Percentiles rank a stretch among this genome's conserved stretches.
Evolutionary conservation across 805 yeast species (phyloP).

Genomic region (Metschnikowia similis): DNA sequence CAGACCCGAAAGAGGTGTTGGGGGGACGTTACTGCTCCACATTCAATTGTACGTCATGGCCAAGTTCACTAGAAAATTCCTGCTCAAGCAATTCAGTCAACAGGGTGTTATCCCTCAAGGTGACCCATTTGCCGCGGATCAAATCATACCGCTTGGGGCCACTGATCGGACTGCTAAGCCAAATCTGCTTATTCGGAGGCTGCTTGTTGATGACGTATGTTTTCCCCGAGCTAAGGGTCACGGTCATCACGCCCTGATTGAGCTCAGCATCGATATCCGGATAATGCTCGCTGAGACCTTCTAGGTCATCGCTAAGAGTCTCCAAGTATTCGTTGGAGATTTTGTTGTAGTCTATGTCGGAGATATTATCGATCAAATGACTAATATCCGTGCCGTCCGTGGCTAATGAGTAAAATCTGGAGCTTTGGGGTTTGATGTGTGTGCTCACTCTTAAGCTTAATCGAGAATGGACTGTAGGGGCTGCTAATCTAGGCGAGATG

Average conservation of each 20-base stretch:
- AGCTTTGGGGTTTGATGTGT: not conserved
- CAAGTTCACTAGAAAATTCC: slow-evolving; percentile 31
- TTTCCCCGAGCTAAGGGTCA: slow-evolving; percentile 68
- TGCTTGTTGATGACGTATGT: slow-evolving; percentile 92
- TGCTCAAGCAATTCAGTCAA: slow-evolving; percentile 32
- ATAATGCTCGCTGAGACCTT: slow-evolving; percentile 55
- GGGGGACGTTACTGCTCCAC: slow-evolving; percentile 7
- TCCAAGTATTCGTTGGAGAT: slow-evolving; percentile 70
- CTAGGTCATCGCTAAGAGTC: slow-evolving; percentile 59
- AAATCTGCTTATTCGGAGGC: slow-evolving; percentile 95
- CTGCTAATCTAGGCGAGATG: not conserved
- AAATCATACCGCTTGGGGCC: slow-evolving; percentile 82
- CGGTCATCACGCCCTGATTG: slow-evolving; percentile 81
- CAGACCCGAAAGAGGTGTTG: not conserved
- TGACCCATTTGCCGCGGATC: slow-evolving; percentile 71
- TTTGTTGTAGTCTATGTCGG: slow-evolving; percentile 54
- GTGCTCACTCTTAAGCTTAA: not conserved
- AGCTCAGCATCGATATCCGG: slow-evolving; percentile 74
- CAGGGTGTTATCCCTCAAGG: slow-evolving; percentile 56
- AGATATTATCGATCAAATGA: slow-evolving; percentile 44
- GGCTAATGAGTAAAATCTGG: slow-evolving; percentile 17
- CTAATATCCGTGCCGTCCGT: slow-evolving; percentile 58
- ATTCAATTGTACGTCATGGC: slow-evolving; percentile 13
- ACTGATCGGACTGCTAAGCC: slow-evolving; percentile 90
- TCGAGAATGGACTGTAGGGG: not conserved